Base-by-base conservation (phyloP, 2,329 filamentous ascomycete species). In the Penicillium sp. region DNA sequence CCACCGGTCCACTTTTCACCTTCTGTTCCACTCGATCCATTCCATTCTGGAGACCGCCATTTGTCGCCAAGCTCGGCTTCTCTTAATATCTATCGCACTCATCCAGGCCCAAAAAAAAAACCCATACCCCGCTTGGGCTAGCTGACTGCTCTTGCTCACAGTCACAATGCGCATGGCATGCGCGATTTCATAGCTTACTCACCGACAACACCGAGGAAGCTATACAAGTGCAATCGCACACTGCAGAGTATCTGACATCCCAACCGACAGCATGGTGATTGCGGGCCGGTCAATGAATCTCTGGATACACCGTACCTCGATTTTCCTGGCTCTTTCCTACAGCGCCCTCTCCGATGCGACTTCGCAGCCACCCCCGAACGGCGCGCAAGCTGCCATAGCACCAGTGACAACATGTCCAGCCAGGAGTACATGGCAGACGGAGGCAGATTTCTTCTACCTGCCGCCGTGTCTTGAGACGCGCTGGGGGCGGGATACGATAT, bases 1-100 rank as follows among this genome's bases (percentile, higher is more conserved):
- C 58, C 62, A 64, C 56, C 34, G 56, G 42, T 61, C 62, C 61
- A 63, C 61, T 60, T 35, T 35, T 23, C 30, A 23, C 46, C 26
- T 47, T 30, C 53, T 34, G 30, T 40, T 30, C 53, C 40, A 48
- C 30, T 48, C 30, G 40, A 44, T 54, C 48, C 38, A 46, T 41
- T 35, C 19, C 50, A 26, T 39, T 16, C 16, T 47, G 38, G 44
- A 53, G 46, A 53, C 51, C 50, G 45, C 51, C 26, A 49, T 39
- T 50, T 54, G 30, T 43, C 32, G 46, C 34, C 19, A 44, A 52
- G 43, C 36, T 41, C 23, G 32, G 27, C n/a, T 41, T 39, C 36
- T 23, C 9, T 18, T 26, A 45, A 35, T 53, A 19, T 18, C 10
- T 26, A 7, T 44, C 40, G 23, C 35, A 36, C 44, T 36, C 9